phyloP scores from a whole-genome alignment of 108 stramenopile species.

The Tribonema minus region DNA sequence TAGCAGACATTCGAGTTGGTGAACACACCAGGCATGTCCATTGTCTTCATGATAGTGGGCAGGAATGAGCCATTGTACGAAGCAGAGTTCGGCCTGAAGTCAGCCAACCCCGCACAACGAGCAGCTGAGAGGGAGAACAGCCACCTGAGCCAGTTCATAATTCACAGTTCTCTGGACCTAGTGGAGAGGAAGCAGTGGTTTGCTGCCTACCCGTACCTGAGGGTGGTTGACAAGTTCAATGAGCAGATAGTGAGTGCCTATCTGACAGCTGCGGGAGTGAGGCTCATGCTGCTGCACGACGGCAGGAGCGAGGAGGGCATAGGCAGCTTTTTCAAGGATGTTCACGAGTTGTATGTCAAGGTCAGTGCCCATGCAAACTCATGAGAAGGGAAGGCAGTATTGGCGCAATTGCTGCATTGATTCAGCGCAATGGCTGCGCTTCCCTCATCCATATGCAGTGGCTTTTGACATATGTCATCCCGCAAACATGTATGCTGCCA shows the following conservation, averaged over 20 bases:
- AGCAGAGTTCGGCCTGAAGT: constrained; percentile 5
- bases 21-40: too few species aligned
- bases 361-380: background rate
- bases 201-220: constrained; percentile 74
- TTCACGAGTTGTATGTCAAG: constrained; percentile 89
- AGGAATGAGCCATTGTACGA: constrained; percentile 38
- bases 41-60: constrained; percentile 34
- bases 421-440: background rate
- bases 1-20: too few species aligned
- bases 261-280: constrained; percentile 79
- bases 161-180: constrained; percentile 84
- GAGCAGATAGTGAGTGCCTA: constrained; percentile 85
- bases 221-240: constrained; percentile 83
- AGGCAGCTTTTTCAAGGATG: constrained; percentile 81
- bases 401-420: background rate
- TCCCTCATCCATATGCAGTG: background rate
- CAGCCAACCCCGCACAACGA: too few species aligned
- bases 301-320: constrained; percentile 74
- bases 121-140: too few species aligned
- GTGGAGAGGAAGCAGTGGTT: constrained; percentile 80
- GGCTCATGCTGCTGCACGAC: constrained; percentile 82
- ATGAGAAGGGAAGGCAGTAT: background rate
- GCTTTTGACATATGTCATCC: background rate
- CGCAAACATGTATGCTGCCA: background rate
- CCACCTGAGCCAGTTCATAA: constrained; percentile 83